These are phyloP conservation scores for Corymbia maculata DNA, from an alignment of 345 rosid species.

Conservation along the genomic window DNA sequence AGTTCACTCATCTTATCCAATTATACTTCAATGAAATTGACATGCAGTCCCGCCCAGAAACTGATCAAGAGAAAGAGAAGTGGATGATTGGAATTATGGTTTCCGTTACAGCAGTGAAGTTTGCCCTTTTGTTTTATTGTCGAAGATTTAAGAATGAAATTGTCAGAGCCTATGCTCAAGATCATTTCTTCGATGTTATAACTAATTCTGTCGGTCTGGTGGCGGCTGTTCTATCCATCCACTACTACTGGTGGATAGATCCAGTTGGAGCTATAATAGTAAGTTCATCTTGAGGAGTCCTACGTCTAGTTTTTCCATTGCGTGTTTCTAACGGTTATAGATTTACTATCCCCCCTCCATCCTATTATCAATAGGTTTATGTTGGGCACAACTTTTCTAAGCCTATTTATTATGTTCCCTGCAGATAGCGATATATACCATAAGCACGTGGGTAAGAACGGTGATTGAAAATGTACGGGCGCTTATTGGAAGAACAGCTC, in stretches of 20 bases:
- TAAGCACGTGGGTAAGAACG: constrained; percentile 59
- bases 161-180: background rate
- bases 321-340: background rate
- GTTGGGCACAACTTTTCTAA: background rate
- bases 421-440: constrained; percentile 43
- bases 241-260: constrained; percentile 25
- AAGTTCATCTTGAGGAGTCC: background rate
- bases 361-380: background rate
- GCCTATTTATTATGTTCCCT: background rate
- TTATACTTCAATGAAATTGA: background rate
- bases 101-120: background rate
- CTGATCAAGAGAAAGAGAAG: constrained; percentile 5
- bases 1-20: background rate
- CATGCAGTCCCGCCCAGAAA: constrained; percentile 11
- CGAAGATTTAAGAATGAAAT: background rate
- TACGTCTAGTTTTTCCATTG: no score
- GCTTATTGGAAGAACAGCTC: constrained; percentile 61
- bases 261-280: constrained; percentile 15
- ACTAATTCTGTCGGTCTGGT: background rate
- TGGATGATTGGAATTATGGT: background rate
- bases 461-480: constrained; percentile 67
- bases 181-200: background rate
- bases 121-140: background rate
- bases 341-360: background rate
- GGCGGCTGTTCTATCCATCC: constrained; percentile 1